Conservation (phyloP, 306 rosid species). For the Quercus wislizeni region DNA sequence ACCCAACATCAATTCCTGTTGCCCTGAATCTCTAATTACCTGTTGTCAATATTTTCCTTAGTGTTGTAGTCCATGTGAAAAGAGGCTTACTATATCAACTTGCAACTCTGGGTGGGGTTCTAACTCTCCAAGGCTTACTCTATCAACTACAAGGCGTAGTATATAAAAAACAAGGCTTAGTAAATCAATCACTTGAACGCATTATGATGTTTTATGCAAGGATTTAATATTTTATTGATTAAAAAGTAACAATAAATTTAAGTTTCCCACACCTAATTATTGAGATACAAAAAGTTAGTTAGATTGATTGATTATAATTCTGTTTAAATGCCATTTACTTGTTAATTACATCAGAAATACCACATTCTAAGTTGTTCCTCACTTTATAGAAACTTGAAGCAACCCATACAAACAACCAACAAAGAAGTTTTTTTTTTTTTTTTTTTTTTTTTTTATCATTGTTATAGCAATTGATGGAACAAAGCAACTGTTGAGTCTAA, state of each 20-base stretch:
- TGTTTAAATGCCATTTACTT: not conserved
- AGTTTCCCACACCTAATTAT: not conserved
- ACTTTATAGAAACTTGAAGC: not conserved
- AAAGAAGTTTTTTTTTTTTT: not conserved
- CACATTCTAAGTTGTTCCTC: not conserved
- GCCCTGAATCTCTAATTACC: too few species aligned
- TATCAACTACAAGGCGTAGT: not conserved
- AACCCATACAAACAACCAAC: not conserved
- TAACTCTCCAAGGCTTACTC: too few species aligned
- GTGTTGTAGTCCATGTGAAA: too few species aligned
- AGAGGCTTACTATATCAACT: too few species aligned
- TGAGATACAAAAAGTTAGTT: not conserved
- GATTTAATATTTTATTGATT: not conserved
- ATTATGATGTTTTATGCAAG: not conserved
- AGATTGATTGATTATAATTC: not conserved
- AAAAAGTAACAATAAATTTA: not conserved
- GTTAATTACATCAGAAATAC: not conserved
- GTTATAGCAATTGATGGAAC: not conserved
- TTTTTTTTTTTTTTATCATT: not conserved
- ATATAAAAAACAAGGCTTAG: not conserved
- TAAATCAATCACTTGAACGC: not conserved
- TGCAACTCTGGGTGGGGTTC: too few species aligned
- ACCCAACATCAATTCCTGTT: too few species aligned
- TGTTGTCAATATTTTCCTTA: too few species aligned
- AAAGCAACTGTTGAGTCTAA: not conserved